A percentile compares a stretch with the other conserved stretches of the same genome.
Evolutionary conservation across 2,329 filamentous ascomycete species (phyloP).

Genomic region (Falciphora oryzae): DNA sequence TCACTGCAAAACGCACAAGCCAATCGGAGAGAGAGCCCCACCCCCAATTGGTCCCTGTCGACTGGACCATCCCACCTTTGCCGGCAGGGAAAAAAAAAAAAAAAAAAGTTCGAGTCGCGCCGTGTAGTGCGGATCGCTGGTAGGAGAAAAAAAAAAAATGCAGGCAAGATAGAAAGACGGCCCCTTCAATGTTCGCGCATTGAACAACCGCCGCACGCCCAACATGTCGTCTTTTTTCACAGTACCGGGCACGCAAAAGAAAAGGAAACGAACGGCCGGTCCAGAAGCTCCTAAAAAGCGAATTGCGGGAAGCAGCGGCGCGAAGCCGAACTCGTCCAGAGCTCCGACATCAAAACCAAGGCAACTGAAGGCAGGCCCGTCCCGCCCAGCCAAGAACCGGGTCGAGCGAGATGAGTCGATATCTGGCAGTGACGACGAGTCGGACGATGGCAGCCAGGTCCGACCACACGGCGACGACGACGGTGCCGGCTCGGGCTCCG

Average conservation of each 20-base stretch:
- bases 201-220: conserved; percentile 18
- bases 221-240: conserved; percentile 96
- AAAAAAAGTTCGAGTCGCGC: conserved; percentile 6
- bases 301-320: conserved; percentile 41
- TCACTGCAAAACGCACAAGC: neutral
- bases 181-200: conserved; percentile 3
- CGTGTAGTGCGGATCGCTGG: neutral
- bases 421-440: conserved; percentile 72
- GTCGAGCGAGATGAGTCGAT: conserved; percentile 67
- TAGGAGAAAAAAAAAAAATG: conserved; percentile 9
- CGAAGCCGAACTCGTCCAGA: conserved; percentile 36
- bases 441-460: conserved; percentile 53
- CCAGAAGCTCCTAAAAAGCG: conserved; percentile 55
- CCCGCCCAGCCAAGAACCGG: conserved; percentile 33
- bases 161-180: conserved; percentile 6
- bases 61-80: neutral
- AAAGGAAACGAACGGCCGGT: conserved; percentile 69
- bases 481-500: conserved; percentile 34
- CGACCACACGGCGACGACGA: conserved; percentile 25
- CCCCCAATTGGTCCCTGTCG: conserved; percentile 1
- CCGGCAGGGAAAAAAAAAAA: conserved; percentile 6
- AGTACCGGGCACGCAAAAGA: conserved; percentile 76
- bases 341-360: conserved; percentile 28
- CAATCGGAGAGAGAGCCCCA: conserved; percentile 9
- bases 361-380: conserved; percentile 18